These are phyloP conservation scores for Tulasnella sp. DNA, from an alignment of 768 basidiomycete genomes.

Conservation along the genomic window DNA sequence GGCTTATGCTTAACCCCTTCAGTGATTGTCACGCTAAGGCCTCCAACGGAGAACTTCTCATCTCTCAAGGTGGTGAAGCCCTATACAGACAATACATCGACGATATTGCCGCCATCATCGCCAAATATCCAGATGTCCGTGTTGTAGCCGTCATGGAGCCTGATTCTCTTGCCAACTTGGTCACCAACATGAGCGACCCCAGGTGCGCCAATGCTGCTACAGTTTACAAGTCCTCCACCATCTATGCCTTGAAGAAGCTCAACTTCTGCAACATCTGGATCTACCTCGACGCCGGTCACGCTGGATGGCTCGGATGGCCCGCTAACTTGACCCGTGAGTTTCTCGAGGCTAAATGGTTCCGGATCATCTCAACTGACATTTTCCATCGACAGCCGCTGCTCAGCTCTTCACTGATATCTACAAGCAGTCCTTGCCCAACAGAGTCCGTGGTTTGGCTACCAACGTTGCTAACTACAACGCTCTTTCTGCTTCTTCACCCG, in stretches of 20 bases:
- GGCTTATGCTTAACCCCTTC: neutral
- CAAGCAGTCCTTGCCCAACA: constrained; percentile 40
- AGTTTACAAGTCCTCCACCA: constrained; percentile 31
- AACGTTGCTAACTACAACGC: constrained; percentile 32
- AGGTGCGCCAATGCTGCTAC: constrained; percentile 43
- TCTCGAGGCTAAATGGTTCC: too few relatives aligned
- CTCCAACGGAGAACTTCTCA: constrained; percentile 53
- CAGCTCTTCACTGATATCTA: constrained; percentile 40
- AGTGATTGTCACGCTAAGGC: constrained; percentile 51
- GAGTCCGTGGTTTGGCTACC: constrained; percentile 50
- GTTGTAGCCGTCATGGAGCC: constrained; percentile 55
- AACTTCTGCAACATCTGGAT: constrained; percentile 42
- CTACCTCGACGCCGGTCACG: constrained; percentile 45
- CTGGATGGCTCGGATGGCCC: constrained; percentile 55
- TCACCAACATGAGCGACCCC: constrained; percentile 48
- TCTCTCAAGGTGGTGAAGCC: constrained; percentile 41
- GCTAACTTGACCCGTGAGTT: constrained; percentile 46
- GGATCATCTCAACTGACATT: neutral
- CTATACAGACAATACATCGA: constrained; percentile 51
- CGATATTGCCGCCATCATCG: constrained; percentile 44
- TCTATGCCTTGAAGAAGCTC: constrained; percentile 34
- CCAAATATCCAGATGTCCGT: constrained; percentile 46
- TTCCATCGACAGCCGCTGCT: constrained; percentile 33
- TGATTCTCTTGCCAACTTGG: constrained; percentile 54
- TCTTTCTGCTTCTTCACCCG: constrained; percentile 36